Evolutionary conservation across 768 basidiomycete species (phyloP).

Genomic region (Mycena venus): DNA sequence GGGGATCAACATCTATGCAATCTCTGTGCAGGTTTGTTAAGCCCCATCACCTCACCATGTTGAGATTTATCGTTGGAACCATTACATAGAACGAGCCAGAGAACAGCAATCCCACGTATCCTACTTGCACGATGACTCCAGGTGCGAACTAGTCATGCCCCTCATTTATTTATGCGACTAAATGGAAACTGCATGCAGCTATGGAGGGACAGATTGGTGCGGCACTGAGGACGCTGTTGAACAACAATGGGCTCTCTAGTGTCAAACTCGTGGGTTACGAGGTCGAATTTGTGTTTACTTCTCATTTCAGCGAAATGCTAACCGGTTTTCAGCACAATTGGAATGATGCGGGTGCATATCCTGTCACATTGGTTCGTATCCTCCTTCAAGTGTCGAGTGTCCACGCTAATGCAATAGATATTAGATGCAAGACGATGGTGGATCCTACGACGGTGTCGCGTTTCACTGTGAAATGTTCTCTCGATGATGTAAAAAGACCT

Average conservation of each 20-base stretch:
- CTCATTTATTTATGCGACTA: not conserved
- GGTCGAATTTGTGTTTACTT: not conserved
- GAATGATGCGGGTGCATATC: conserved; percentile 74
- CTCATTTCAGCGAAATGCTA: too few relatives aligned
- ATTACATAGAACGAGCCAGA: conserved; percentile 61
- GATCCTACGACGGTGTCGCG: conserved; percentile 72
- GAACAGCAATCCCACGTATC: conserved; percentile 77
- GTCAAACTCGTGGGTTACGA: conserved; percentile 73
- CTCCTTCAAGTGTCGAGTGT: not conserved
- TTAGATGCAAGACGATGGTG: conserved; percentile 66
- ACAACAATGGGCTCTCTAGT: conserved; percentile 69
- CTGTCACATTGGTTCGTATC: conserved; percentile 58
- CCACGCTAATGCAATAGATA: not conserved
- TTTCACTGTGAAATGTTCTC: conserved; percentile 67
- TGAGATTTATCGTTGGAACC: too few relatives aligned
- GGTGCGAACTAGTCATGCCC: not conserved
- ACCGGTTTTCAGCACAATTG: conserved; percentile 77
- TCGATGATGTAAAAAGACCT: not conserved
- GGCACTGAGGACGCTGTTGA: conserved; percentile 68
- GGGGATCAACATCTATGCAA: conserved; percentile 73
- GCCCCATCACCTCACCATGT: too few relatives aligned
- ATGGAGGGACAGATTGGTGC: conserved; percentile 73
- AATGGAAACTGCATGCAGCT: conserved; percentile 20
- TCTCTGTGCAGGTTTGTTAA: conserved; percentile 65
- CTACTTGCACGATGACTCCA: conserved; percentile 70